phyloP scores from a whole-genome alignment of 441 rosid species.

The Euphorbia corollata region DNA sequence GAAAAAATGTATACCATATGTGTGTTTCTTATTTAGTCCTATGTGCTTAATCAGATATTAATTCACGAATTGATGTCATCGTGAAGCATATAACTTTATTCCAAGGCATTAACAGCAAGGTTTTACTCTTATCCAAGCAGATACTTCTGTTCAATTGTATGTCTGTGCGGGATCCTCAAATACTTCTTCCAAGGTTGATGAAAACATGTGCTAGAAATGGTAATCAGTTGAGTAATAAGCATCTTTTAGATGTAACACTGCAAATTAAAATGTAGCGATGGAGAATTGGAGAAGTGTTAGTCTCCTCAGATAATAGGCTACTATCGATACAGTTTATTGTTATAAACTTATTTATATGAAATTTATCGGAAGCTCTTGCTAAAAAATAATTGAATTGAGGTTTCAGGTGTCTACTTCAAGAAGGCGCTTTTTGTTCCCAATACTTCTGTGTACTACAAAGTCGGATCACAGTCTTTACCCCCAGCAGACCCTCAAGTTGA shows the following conservation, averaged over 20 bases:
- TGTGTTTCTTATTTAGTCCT: background rate
- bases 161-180: slow-evolving; percentile 87
- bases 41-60: background rate
- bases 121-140: slow-evolving; percentile 34
- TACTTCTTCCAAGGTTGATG: slow-evolving; percentile 70
- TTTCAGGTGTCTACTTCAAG: slow-evolving; percentile 70
- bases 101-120: background rate
- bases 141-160: slow-evolving; percentile 87
- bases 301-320: background rate
- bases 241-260: background rate
- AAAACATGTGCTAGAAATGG: slow-evolving; percentile 64
- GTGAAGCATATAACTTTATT: slow-evolving; percentile 6
- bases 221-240: slow-evolving; percentile 26
- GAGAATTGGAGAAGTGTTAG: background rate
- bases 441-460: slow-evolving; percentile 74
- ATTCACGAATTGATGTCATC: slow-evolving; percentile 9
- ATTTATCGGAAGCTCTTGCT: slow-evolving; percentile 8
- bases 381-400: slow-evolving; percentile 13
- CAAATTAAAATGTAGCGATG: background rate
- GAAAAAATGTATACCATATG: background rate
- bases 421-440: slow-evolving; percentile 91
- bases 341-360: background rate
- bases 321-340: background rate
- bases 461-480: slow-evolving; percentile 49
- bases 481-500: slow-evolving; percentile 56